Percentiles rank a stretch among this genome's conserved stretches.
These are phyloP conservation scores for Aspergillus biplanus DNA, from an alignment of 495 filamentous ascomycete species.

Conservation along the genomic window DNA sequence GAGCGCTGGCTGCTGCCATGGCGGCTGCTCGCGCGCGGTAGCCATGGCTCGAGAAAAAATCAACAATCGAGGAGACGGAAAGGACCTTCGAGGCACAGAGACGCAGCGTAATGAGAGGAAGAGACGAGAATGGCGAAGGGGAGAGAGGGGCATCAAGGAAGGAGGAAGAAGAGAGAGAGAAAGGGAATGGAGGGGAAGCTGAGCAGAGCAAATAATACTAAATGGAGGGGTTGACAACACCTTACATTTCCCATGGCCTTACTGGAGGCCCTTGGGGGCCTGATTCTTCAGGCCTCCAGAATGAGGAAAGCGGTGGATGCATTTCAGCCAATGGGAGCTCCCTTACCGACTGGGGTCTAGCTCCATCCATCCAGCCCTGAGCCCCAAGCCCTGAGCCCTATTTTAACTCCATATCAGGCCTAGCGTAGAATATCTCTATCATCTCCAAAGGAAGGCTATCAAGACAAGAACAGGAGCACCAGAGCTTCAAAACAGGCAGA, in stretches of 20 bases:
- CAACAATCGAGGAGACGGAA: slow-evolving; percentile 20
- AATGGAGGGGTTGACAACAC: slow-evolving; percentile 9
- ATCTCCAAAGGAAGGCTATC: slow-evolving; percentile 9
- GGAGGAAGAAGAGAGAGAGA: slow-evolving; percentile 19
- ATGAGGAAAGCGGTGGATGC: neutral
- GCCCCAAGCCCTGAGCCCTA: slow-evolving; percentile 45
- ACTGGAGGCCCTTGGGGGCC: neutral
- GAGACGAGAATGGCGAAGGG: slow-evolving; percentile 26
- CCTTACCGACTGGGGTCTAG: neutral
- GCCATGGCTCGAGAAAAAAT: slow-evolving; percentile 26
- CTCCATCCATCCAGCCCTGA: slow-evolving; percentile 23
- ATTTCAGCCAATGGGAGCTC: slow-evolving; percentile 21
- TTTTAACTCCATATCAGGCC: slow-evolving; percentile 20
- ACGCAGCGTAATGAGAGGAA: slow-evolving; percentile 2
- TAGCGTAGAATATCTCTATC: slow-evolving; percentile 24
- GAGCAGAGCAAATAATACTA: slow-evolving; percentile 4
- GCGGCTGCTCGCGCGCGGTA: slow-evolving; percentile 50
- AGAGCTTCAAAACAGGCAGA: slow-evolving; percentile 14
- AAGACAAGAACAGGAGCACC: slow-evolving; percentile 17
- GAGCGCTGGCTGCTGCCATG: slow-evolving; percentile 49
- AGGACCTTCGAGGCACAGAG: slow-evolving; percentile 1
- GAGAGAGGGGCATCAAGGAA: slow-evolving; percentile 36
- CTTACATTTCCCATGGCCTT: neutral
- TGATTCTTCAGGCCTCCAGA: neutral
- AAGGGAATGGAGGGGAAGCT: slow-evolving; percentile 3